Evolutionary conservation across 805 yeast species (phyloP).

Genomic region (Pichia rugopelliculosa): DNA sequence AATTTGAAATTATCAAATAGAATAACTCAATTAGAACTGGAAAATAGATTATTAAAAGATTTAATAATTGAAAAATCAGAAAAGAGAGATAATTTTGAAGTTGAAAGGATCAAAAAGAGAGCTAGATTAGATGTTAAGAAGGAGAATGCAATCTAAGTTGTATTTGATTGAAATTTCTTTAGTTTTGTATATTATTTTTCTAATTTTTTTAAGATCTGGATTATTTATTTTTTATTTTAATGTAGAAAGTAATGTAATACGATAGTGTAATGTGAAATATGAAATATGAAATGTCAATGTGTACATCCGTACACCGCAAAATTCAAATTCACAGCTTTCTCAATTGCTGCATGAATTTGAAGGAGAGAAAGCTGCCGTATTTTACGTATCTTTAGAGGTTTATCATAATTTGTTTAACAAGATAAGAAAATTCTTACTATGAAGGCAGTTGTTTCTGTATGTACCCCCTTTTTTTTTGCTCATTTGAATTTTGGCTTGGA

Average conservation of each 20-base stretch:
- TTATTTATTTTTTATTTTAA: too few species aligned
- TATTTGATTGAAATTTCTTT: too few species aligned
- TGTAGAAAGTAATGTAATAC: too few species aligned
- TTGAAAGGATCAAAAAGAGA: conserved; percentile 44
- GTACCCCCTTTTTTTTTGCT: conserved; percentile 5
- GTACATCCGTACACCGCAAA: too few species aligned
- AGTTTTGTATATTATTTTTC: too few species aligned
- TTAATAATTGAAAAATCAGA: conserved; percentile 76
- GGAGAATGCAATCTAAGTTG: conserved; percentile 1
- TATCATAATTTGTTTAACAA: too few species aligned
- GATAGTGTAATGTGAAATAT: too few species aligned
- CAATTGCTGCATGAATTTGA: too few species aligned
- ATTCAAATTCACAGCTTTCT: too few species aligned
- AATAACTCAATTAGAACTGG: conserved; percentile 86
- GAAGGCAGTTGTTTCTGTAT: conserved; percentile 30
- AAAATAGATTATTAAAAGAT: conserved; percentile 75
- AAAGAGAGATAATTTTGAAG: conserved; percentile 43
- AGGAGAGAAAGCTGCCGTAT: not conserved
- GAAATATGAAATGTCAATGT: not conserved
- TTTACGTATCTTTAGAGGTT: not conserved
- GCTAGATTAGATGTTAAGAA: conserved; percentile 30
- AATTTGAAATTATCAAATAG: conserved; percentile 61
- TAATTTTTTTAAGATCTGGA: too few species aligned
- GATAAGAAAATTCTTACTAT: conserved; percentile 7
- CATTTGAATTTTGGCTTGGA: too few species aligned